Evolutionary conservation across 1,284 basidiomycete species (phyloP), one percentile per base, ranked within the genome.

Genomic region (Phylloboletellus chloephorus): DNA sequence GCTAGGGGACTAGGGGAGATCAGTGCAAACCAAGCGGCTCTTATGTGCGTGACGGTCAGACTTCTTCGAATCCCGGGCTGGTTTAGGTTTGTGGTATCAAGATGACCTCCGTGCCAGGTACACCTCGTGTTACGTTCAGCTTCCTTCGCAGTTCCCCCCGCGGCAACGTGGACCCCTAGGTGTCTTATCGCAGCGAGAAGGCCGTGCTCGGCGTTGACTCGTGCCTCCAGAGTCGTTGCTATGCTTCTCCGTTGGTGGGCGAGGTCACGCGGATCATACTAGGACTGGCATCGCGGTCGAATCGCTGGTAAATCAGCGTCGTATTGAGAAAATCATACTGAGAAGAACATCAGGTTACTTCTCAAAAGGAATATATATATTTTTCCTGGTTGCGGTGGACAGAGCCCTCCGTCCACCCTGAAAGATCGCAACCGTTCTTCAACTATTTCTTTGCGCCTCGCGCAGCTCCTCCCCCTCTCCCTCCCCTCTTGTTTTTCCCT

Each of bases 91-190:
- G 16, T 33, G 50, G 48, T 57, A 48, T 39, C 45, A 38, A 34
- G 39, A n/a, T 33, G 52, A 41, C 42, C 30, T 13, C 16, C 32
- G 12, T 6, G 28, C 31, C 15, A 17, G 5, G 12, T 11, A 5
- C 6, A 12, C 41, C 45, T 43, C 49, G 41, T 50, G 53, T 15
- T 19, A 4, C n/a, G 10, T 35, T 19, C 15, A 12, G 30, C 40
- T 49, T 49, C 50, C 23, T 10, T 35, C 29, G 17, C 33, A 21
- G n/a, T 7, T 35, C 20, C 2, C 15, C 29, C 4, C 16, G 17
- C 57, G 44, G 54, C 54, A 60, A 46, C 43, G 43, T 52, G 56
- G 54, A 44, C 44, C 56, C 3, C 50, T 43, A 51, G 6, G 2
- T 31, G 20, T 43, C 52, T 51, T 60, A 59, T 57, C 50, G 25